Evolutionary conservation across 805 yeast species (phyloP).

Genomic region (Yamadazyma takamatsuzukensis): DNA sequence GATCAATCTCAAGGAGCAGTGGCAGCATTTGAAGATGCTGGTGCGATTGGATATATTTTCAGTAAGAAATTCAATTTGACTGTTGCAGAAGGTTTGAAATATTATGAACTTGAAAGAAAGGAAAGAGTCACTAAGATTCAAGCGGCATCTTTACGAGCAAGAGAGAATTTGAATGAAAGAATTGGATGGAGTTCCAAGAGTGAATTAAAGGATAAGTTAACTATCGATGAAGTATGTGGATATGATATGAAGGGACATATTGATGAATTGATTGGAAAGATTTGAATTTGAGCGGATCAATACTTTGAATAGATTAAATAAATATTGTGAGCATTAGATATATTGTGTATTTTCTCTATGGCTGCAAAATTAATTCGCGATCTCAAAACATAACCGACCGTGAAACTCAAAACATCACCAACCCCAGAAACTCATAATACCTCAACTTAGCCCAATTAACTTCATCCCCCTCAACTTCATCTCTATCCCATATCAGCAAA

Average conservation of each 20-base stretch:
- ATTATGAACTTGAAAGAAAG: slow-evolving; percentile 22
- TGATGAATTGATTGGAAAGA: slow-evolving; percentile 9
- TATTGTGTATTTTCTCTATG: too few relatives aligned
- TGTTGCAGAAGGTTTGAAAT: slow-evolving; percentile 16
- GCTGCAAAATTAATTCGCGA: too few relatives aligned
- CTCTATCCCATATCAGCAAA: slow-evolving; percentile 20
- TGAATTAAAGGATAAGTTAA: slow-evolving; percentile 18
- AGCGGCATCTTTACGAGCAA: slow-evolving; percentile 26
- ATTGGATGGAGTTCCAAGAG: slow-evolving; percentile 23
- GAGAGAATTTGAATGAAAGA: slow-evolving; percentile 27
- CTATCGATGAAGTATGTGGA: slow-evolving; percentile 28
- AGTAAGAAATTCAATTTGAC: slow-evolving; percentile 19
- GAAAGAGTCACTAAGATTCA: slow-evolving; percentile 28
- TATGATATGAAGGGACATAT: slow-evolving; percentile 25
- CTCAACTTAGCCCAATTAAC: slow-evolving; percentile 29
- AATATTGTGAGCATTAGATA: too few relatives aligned
- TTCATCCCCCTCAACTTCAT: slow-evolving; percentile 15
- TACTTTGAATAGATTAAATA: too few relatives aligned
- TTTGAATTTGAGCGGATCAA: too few relatives aligned
- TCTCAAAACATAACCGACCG: too few relatives aligned
- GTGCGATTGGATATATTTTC: slow-evolving; percentile 19
- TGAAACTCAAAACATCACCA: slow-evolving; percentile 22
- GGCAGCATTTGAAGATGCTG: slow-evolving; percentile 20
- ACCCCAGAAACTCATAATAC: slow-evolving; percentile 23
- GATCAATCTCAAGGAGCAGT: slow-evolving; percentile 21